Evolutionary conservation across 208 protist genomes (phyloP), one percentile per base, ranked within the genome.

Genomic region (Angomonas deanei): DNA sequence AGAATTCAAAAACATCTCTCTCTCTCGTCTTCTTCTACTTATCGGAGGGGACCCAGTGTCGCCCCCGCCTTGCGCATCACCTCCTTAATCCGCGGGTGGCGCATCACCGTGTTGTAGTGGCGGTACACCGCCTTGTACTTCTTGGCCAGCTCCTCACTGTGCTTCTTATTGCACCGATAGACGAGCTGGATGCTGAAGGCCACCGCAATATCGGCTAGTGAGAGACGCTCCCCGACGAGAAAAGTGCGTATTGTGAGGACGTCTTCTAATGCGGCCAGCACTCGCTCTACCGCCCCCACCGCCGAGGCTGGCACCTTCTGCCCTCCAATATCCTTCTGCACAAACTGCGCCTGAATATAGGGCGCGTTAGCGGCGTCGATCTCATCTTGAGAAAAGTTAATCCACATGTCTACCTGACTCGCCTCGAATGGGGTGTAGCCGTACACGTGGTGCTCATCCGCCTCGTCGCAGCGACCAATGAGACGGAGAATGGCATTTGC

Each of bases 371-470:
- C 61, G 11, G 76, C 58, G 59, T 86, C 80, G 30, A 95, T 62
- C 73, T 95, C 86, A 15, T 70, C 84, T 38, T 73, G 42, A 19
- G 78, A 74, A 66, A 93, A 95, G 70, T 93, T 84, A 21, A 95
- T 56, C 89, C 89, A 95, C 72, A 69, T 82, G 74, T 95, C 89
- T 5, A 93, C 77, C 74, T 93, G 84, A 47, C 73, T 77, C 19
- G 74, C 80, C 70, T 94, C 84, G 52, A 87, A 89, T 0, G 72
- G 73, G 0, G 79, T 92, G 68, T 73, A 65, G 62, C 89, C 89
- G 67, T 92, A 93, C 15, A 91, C 70, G 66, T 81, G 75, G 26
- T 64, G 56, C 23, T 55, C 55, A 27, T 68, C 66, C 38, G 61
- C 70, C 56, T 81, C 65, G 17, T 72, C 49, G 28, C 58, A 57